Conservation (phyloP, 352 stramenopile species). For the Thraustochytrium striatum region DNA sequence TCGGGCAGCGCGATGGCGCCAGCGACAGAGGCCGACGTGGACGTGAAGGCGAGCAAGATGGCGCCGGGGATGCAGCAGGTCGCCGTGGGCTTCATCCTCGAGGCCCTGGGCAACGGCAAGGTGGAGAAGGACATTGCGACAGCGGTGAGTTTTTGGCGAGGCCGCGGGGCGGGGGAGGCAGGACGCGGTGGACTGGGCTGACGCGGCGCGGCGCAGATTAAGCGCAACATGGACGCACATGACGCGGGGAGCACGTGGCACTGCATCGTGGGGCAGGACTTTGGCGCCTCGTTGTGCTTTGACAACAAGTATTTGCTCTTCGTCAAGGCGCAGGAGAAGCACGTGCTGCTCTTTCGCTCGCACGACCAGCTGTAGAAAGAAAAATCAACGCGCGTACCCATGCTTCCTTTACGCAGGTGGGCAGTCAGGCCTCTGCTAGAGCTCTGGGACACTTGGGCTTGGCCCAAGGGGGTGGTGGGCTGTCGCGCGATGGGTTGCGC, state of each 20-base stretch:
- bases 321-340: slow-evolving; percentile 36
- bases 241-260: slow-evolving; percentile 29
- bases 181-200: background rate
- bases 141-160: background rate
- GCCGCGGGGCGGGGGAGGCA: background rate
- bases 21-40: too few relatives aligned
- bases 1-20: too few relatives aligned
- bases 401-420: too few relatives aligned
- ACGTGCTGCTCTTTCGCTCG: slow-evolving; percentile 32
- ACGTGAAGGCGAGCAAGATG: slow-evolving; percentile 12
- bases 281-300: slow-evolving; percentile 43
- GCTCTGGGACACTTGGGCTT: too few relatives aligned
- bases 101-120: slow-evolving; percentile 20
- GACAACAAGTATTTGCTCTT: slow-evolving; percentile 45
- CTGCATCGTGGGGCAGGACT: slow-evolving; percentile 46
- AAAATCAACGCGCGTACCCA: too few relatives aligned
- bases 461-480: too few relatives aligned
- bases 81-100: slow-evolving; percentile 15
- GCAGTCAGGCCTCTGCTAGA: too few relatives aligned
- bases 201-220: background rate
- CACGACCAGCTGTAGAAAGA: slow-evolving; percentile 38
- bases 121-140: slow-evolving; percentile 42
- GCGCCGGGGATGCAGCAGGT: background rate
- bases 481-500: too few relatives aligned
- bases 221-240: slow-evolving; percentile 35